Percentiles rank a stretch among this genome's conserved stretches.
These are phyloP conservation scores for Hondaea fermentalgiana DNA, from an alignment of 108 stramenopile genomes.

Conservation along the genomic window DNA sequence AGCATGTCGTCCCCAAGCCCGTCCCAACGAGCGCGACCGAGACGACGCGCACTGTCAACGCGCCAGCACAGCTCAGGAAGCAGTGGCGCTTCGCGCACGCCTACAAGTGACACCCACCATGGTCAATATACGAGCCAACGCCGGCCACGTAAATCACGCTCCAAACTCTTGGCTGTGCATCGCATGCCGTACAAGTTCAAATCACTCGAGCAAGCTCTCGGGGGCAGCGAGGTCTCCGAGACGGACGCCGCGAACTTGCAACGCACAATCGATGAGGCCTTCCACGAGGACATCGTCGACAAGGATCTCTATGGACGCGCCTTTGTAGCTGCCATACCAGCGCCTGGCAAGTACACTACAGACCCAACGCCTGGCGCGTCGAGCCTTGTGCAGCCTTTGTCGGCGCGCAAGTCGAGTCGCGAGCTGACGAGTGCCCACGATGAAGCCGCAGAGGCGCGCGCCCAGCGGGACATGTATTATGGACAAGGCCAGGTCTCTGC, in stretches of 20 bases:
- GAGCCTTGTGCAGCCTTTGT: neutral
- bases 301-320: neutral
- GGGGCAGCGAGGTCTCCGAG: neutral
- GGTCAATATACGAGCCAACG: neutral
- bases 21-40: too few relatives aligned
- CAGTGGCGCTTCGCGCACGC: too few relatives aligned
- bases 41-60: too few relatives aligned
- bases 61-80: too few relatives aligned
- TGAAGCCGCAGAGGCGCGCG: neutral
- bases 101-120: too few relatives aligned
- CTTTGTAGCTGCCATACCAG: neutral
- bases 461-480: neutral
- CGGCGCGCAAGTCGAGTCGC: neutral
- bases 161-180: neutral
- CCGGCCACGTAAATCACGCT: neutral
- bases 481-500: neutral
- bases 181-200: neutral
- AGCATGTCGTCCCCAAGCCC: too few relatives aligned
- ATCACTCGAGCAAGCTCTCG: neutral
- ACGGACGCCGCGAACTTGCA: neutral
- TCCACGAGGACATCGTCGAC: neutral
- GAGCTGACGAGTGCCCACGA: neutral
- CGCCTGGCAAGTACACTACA: neutral
- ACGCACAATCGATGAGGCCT: neutral
- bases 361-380: neutral